Percentiles rank a stretch among this genome's conserved stretches.
Evolutionary conservation across 805 yeast genomes (phyloP).

Genomic region (Jamesozyma lodderae): DNA sequence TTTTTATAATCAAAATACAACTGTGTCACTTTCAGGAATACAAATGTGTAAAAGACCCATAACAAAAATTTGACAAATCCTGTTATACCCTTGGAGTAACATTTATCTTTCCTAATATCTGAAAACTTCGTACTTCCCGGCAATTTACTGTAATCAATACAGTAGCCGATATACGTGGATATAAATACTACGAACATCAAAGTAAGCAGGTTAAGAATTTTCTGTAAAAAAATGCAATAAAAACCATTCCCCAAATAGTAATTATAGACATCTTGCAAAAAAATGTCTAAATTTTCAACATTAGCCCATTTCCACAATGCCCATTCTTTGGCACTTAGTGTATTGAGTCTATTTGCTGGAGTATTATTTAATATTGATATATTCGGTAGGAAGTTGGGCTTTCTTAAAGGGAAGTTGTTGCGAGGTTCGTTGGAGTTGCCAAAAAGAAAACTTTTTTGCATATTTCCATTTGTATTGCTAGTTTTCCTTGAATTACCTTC

Average conservation of each 20-base stretch:
- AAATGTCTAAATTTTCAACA: constrained; percentile 81
- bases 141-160: constrained; percentile 58
- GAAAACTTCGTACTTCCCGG: constrained; percentile 26
- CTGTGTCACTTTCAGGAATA: constrained; percentile 44
- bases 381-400: constrained; percentile 21
- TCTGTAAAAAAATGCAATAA: constrained; percentile 61
- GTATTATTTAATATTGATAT: constrained; percentile 21
- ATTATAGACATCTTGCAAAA: constrained; percentile 70
- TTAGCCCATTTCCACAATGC: constrained; percentile 97
- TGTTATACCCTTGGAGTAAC: constrained; percentile 37
- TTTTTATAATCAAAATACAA: constrained; percentile 56
- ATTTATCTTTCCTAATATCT: constrained; percentile 32
- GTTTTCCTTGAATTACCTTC: background rate
- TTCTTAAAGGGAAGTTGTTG: constrained; percentile 6
- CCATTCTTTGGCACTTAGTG: constrained; percentile 55
- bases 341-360: constrained; percentile 29
- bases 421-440: background rate
- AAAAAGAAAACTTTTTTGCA: constrained; percentile 9
- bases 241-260: constrained; percentile 84
- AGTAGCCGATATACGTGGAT: constrained; percentile 70
- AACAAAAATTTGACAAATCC: constrained; percentile 48
- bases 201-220: constrained; percentile 59
- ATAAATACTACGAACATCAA: constrained; percentile 72
- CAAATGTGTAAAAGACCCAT: constrained; percentile 50
- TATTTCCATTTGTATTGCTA: background rate